Conservation (phyloP, 2,329 filamentous ascomycete genomes). For the Phyllosticta citrichinensis region DNA sequence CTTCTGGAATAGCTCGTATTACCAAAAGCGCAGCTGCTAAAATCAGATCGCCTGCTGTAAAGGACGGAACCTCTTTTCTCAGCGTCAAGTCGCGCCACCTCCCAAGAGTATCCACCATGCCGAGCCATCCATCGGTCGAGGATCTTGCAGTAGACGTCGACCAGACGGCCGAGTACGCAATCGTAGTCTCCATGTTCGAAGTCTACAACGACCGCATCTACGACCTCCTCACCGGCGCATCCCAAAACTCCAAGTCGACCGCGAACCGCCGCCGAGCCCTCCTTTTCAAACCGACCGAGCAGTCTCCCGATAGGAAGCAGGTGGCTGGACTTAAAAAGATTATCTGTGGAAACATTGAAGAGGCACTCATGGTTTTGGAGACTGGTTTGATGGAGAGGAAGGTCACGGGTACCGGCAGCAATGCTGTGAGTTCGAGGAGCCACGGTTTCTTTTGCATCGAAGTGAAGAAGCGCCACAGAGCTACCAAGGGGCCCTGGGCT, state of each 20-base stretch:
- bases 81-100: constrained; percentile 45
- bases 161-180: constrained; percentile 65
- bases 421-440: constrained; percentile 82
- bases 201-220: constrained; percentile 98
- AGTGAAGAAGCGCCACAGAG: constrained; percentile 67
- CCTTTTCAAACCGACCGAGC: constrained; percentile 85
- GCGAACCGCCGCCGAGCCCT: constrained; percentile 61
- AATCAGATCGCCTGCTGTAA: constrained; percentile 19
- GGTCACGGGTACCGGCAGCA: constrained; percentile 84
- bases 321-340: constrained; percentile 88
- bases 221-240: constrained; percentile 64
- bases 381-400: constrained; percentile 77
- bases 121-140: constrained; percentile 64
- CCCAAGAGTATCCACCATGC: constrained; percentile 59
- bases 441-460: constrained; percentile 96
- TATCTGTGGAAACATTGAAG: constrained; percentile 69
- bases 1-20: constrained; percentile 17
- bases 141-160: constrained; percentile 49
- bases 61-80: constrained; percentile 49
- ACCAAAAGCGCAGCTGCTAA: constrained; percentile 20
- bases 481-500: constrained; percentile 54
- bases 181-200: constrained; percentile 96
- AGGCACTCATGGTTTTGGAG: constrained; percentile 83
- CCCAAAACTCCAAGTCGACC: constrained; percentile 44
- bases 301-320: constrained; percentile 82